Evolutionary conservation across 2,329 filamentous ascomycete genomes (phyloP).

Genomic region (Aspergillus japonicus): DNA sequence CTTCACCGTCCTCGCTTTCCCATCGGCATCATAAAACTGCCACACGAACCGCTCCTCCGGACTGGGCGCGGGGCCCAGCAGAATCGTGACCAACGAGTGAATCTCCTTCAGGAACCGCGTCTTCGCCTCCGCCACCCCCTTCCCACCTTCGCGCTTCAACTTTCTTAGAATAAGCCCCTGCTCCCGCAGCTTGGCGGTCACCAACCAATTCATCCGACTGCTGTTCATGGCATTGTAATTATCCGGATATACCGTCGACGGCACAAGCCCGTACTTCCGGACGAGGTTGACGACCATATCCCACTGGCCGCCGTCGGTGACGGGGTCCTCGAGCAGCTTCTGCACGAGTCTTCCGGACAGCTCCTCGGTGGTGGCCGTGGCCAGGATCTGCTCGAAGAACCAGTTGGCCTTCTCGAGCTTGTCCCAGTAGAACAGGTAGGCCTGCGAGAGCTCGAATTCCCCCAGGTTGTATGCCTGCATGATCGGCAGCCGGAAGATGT

Average conservation of each 20-base stretch:
- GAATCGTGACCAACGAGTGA: slow-evolving; percentile 75
- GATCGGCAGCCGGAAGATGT: slow-evolving; percentile 83
- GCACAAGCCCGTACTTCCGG: slow-evolving; percentile 83
- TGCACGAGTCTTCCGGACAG: slow-evolving; percentile 73
- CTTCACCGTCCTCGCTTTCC: slow-evolving; percentile 61
- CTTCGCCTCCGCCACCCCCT: slow-evolving; percentile 55
- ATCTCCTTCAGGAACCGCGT: slow-evolving; percentile 76
- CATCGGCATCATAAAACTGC: slow-evolving; percentile 71
- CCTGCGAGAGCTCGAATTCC: slow-evolving; percentile 80
- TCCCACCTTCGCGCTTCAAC: slow-evolving; percentile 46
- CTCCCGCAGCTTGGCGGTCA: slow-evolving; percentile 85
- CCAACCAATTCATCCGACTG: slow-evolving; percentile 65
- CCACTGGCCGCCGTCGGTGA: slow-evolving; percentile 84
- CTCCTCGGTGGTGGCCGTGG: slow-evolving; percentile 64
- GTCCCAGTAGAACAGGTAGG: slow-evolving; percentile 90
- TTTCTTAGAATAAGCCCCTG: slow-evolving; percentile 71
- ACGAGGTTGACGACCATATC: slow-evolving; percentile 89
- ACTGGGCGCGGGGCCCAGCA: slow-evolving; percentile 74
- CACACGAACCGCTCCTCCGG: slow-evolving; percentile 71
- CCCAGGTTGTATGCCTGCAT: slow-evolving; percentile 79
- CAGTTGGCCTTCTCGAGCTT: slow-evolving; percentile 90
- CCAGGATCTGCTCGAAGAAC: slow-evolving; percentile 80
- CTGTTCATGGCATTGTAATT: slow-evolving; percentile 75
- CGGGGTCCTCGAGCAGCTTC: slow-evolving; percentile 64
- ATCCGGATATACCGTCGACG: slow-evolving; percentile 78